Conservation (phyloP, 2,329 filamentous ascomycete species). For the Fusarium anguioides region DNA sequence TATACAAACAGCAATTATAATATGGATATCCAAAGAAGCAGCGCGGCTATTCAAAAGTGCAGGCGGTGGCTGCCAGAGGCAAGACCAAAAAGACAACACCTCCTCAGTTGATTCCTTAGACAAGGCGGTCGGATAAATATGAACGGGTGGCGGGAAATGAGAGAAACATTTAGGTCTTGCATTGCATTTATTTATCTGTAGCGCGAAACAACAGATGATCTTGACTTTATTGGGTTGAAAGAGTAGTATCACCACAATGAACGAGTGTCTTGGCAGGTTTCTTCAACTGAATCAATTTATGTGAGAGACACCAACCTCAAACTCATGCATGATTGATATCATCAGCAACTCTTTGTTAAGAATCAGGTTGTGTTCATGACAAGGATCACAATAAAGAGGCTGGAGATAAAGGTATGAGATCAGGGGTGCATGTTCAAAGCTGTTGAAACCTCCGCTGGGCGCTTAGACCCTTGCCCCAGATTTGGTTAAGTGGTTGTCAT, state of each 20-base stretch:
- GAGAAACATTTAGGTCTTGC: neutral
- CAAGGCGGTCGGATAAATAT: constrained; percentile 18
- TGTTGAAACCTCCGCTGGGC: neutral
- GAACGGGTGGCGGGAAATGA: constrained; percentile 21
- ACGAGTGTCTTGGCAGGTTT: neutral
- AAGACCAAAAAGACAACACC: neutral
- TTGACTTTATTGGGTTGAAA: neutral
- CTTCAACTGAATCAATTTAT: neutral
- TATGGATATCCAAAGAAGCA: constrained; percentile 4
- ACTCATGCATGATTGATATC: neutral
- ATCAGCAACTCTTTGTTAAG: neutral
- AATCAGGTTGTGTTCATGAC: neutral
- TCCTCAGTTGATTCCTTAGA: constrained; percentile 6
- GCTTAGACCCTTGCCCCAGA: neutral
- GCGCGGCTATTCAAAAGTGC: constrained; percentile 13
- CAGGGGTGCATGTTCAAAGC: neutral
- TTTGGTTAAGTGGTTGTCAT: neutral
- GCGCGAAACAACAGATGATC: neutral
- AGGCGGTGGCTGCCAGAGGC: constrained; percentile 15
- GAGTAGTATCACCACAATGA: neutral
- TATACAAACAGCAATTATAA: neutral
- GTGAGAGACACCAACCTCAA: neutral
- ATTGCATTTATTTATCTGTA: neutral
- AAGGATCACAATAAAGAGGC: constrained; percentile 20
- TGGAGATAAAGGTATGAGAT: constrained; percentile 14